Conservation (phyloP, 192 early-diverging fungal genomes). For the Coemansia reversa region DNA sequence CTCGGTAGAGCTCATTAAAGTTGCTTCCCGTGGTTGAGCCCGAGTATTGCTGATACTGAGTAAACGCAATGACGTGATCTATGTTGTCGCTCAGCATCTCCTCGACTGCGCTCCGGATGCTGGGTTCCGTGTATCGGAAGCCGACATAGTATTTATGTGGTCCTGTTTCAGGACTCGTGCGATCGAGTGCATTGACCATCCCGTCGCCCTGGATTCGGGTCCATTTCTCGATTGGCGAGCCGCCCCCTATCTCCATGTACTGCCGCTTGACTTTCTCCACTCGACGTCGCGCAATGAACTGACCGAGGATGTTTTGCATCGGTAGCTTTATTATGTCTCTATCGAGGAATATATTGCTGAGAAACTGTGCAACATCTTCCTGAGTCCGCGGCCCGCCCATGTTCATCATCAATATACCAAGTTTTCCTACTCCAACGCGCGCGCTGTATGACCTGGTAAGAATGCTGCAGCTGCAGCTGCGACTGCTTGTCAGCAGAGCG, state of each 20-base stretch:
- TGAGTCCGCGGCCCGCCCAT: conserved; percentile 86
- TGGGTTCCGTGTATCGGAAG: conserved; percentile 86
- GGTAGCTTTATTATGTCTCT: conserved; percentile 91
- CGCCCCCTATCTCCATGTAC: conserved; percentile 91
- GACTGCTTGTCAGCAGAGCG: neutral
- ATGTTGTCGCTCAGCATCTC: conserved; percentile 82
- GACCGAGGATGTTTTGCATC: conserved; percentile 68
- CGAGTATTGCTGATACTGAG: conserved; percentile 96
- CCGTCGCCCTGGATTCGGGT: conserved; percentile 79
- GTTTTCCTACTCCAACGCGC: conserved; percentile 30
- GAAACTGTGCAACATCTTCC: conserved; percentile 76
- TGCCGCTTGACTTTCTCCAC: conserved; percentile 85
- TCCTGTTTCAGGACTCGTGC: conserved; percentile 70
- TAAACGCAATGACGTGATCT: conserved; percentile 82
- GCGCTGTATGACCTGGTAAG: conserved; percentile 18
- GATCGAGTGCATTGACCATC: conserved; percentile 75
- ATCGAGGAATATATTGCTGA: conserved; percentile 84
- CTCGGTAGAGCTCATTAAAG: conserved; percentile 82
- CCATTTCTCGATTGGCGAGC: conserved; percentile 91
- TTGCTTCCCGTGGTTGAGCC: conserved; percentile 92
- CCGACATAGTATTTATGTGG: conserved; percentile 91
- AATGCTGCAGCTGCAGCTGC: neutral
- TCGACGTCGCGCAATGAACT: conserved; percentile 77
- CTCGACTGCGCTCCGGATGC: conserved; percentile 70
- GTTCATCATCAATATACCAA: conserved; percentile 89